Conservation (phyloP, 495 filamentous ascomycete species). For the Xylaria palmicola region DNA sequence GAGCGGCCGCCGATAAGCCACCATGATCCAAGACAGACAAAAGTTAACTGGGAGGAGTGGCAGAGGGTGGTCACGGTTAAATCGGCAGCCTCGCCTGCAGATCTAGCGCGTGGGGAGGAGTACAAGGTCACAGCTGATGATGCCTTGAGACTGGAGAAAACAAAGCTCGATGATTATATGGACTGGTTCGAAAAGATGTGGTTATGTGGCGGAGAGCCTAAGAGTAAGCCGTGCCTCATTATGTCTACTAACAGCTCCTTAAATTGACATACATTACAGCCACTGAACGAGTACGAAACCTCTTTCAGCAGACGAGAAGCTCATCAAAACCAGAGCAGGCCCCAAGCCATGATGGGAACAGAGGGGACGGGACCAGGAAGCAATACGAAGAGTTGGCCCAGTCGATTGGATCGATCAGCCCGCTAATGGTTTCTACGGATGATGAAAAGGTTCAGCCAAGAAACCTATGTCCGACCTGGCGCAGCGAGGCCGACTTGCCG, state of each 20-base stretch:
- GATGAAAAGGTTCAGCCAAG: constrained; percentile 46
- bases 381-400: neutral
- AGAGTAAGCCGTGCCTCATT: constrained; percentile 32
- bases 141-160: constrained; percentile 63
- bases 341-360: neutral
- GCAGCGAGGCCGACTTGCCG: constrained; percentile 55
- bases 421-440: constrained; percentile 21
- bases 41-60: constrained; percentile 76
- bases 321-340: neutral
- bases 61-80: constrained; percentile 47
- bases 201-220: constrained; percentile 49
- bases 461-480: constrained; percentile 57
- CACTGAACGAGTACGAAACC: constrained; percentile 11
- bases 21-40: constrained; percentile 59
- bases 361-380: neutral
- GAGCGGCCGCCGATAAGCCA: constrained; percentile 53
- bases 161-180: constrained; percentile 78
- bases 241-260: neutral
- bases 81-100: neutral
- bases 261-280: neutral
- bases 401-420: constrained; percentile 17
- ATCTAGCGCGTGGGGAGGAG: constrained; percentile 25
- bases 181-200: constrained; percentile 84
- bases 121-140: constrained; percentile 62
- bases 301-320: constrained; percentile 9